Evolutionary conservation across 2,329 filamentous ascomycete species (phyloP).

Genomic region (Hypoxylon sp.): DNA sequence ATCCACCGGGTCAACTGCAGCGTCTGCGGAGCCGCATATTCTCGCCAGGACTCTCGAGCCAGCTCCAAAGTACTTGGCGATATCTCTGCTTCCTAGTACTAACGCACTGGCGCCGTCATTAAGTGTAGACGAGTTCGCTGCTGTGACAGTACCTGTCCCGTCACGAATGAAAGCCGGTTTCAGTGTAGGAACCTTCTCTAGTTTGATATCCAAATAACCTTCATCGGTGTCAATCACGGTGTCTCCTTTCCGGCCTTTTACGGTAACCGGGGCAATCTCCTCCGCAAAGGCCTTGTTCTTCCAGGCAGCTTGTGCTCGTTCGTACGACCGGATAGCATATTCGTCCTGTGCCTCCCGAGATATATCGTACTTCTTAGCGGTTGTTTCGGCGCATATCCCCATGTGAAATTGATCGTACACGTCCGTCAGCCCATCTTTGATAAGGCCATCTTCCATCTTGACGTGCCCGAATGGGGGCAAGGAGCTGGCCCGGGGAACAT

Average conservation of each 20-base stretch:
- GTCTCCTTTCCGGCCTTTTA: conserved; percentile 87
- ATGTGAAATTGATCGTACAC: conserved; percentile 98
- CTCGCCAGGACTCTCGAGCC: conserved; percentile 87
- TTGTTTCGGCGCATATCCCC: conserved; percentile 96
- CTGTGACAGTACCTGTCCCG: conserved; percentile 90
- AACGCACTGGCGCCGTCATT: conserved; percentile 95
- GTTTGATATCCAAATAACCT: conserved; percentile 87
- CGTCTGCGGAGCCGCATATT: conserved; percentile 89
- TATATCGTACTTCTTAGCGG: conserved; percentile 87
- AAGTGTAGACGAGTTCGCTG: conserved; percentile 92
- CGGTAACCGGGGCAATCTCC: conserved; percentile 89
- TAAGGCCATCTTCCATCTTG: conserved; percentile 89
- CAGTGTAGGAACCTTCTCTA: conserved; percentile 86
- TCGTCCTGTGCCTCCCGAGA: conserved; percentile 89
- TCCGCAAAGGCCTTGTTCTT: conserved; percentile 85
- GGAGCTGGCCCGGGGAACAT: conserved; percentile 84
- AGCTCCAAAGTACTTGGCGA: conserved; percentile 84
- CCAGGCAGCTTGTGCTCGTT: conserved; percentile 92
- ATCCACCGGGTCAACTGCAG: conserved; percentile 90
- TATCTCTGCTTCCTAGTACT: conserved; percentile 83
- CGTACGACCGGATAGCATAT: conserved; percentile 90
- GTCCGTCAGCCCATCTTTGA: conserved; percentile 95
- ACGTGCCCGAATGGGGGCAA: conserved; percentile 89
- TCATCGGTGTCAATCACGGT: conserved; percentile 86
- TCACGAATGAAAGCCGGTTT: conserved; percentile 93